Evolutionary conservation across 2,329 filamentous ascomycete species (phyloP).

Genomic region (Trichoderma breve): DNA sequence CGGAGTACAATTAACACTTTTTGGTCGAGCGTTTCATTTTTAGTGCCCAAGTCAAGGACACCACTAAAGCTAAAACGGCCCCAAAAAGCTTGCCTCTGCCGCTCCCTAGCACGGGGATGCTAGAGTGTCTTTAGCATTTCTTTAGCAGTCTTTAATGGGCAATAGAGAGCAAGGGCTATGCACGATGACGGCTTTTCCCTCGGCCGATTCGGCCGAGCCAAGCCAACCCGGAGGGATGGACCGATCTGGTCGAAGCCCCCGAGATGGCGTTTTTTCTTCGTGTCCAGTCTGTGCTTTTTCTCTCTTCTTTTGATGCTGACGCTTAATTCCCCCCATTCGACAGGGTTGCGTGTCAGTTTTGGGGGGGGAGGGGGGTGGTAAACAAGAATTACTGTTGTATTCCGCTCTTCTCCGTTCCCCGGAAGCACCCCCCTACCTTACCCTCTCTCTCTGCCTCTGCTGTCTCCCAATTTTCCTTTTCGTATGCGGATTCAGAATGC

Average conservation of each 20-base stretch:
- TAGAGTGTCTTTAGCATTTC: neutral
- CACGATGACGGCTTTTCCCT: slow-evolving; percentile 15
- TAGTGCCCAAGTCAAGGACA: neutral
- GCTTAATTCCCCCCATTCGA: neutral
- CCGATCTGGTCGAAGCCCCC: slow-evolving; percentile 17
- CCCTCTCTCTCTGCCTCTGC: neutral
- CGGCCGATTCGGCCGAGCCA: slow-evolving; percentile 11
- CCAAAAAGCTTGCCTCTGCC: neutral
- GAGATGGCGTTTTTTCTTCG: slow-evolving; percentile 10
- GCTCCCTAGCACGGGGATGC: neutral
- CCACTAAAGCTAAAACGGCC: slow-evolving; percentile 7
- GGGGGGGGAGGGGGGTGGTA: neutral
- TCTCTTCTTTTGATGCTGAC: neutral
- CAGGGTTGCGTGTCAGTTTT: slow-evolving; percentile 8
- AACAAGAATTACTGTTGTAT: neutral
- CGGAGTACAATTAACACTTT: neutral
- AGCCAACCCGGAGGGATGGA: slow-evolving; percentile 12
- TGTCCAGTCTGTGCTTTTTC: neutral
- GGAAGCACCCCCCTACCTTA: neutral
- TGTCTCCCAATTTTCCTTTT: neutral
- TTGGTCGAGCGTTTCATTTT: neutral
- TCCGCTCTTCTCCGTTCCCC: neutral
- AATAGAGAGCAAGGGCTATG: neutral
- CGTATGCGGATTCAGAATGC: neutral
- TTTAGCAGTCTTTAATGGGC: neutral